phyloP scores from a whole-genome alignment of 108 stramenopile genomes.

The Mayamaea pseudoterrestris region DNA sequence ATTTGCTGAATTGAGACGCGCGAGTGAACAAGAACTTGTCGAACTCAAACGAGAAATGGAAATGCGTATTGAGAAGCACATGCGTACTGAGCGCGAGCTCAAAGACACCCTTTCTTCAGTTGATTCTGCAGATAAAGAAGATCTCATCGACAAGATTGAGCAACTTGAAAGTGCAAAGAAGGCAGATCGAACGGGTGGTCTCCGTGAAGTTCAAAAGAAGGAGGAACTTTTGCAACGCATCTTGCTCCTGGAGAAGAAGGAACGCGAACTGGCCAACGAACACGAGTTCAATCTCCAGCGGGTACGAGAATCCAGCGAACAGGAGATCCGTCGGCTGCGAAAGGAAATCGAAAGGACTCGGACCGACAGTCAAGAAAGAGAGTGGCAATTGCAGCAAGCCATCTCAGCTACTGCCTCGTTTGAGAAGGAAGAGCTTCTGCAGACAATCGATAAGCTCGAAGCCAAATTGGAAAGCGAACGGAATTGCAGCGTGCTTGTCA shows the following conservation, averaged over 20 bases:
- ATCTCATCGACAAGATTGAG: constrained; percentile 3
- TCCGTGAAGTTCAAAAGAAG: constrained; percentile 9
- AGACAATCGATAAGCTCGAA: constrained; percentile 14
- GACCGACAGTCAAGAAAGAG: neutral
- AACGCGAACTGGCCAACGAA: neutral
- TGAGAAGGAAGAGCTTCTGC: constrained; percentile 9
- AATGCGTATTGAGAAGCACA: neutral
- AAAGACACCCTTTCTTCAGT: constrained; percentile 1
- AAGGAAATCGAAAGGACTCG: neutral
- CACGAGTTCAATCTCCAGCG: neutral
- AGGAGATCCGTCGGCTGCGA: neutral
- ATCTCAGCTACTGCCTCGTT: neutral
- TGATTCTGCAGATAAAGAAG: neutral
- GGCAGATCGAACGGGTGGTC: neutral
- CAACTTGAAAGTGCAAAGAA: constrained; percentile 1
- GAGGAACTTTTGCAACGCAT: constrained; percentile 8
- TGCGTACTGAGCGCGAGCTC: constrained; percentile 4
- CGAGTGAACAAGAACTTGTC: constrained; percentile 5
- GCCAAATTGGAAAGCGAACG: constrained; percentile 17
- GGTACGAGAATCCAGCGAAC: neutral
- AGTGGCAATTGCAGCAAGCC: neutral
- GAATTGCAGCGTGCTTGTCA: neutral
- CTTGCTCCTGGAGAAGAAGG: neutral
- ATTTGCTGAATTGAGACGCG: neutral
- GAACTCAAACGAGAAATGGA: constrained; percentile 6